Base-by-base conservation (phyloP, 176 grass and related monocot species). In the Aegilops tauschii region DNA sequence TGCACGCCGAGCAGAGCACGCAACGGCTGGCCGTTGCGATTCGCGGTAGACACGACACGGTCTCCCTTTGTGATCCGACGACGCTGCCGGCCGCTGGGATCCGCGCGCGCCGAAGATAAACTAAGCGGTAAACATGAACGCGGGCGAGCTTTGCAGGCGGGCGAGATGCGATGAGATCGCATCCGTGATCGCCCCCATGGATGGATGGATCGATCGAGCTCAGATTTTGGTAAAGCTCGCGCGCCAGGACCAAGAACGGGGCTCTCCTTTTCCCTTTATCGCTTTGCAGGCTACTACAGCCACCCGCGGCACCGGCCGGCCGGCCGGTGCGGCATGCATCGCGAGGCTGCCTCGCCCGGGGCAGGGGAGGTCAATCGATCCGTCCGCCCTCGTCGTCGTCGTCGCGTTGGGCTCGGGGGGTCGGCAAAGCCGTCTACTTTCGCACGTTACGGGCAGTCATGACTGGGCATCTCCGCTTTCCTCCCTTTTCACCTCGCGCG, bases 151-250 rank as follows among this genome's bases (percentile, higher is more conserved):
- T 97, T 93, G 88, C 78, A 90, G 87, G 56, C 56, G 2, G 56
- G 76, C 61, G 77, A 75, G 80, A 45, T 56, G 88, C 84, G 80
- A 76, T 35, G 82, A 87, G 64, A 91, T 97, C 84, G 78, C 84
- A 35, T 35, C 34, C 34, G 23, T 6, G 5, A 49, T 50, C 47
- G 47, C 5, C 49, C 8, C 66, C 31, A 71, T 71, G 68, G 31
- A 20, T 71, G 16, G 30, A 9, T 82, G 49, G 37, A 82, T 93
- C 71, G 88, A 93, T 90, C 88, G 80, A 87, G 84, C 87, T 85
- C 93, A 77, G 64, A 79, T 90, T 93, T 89, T 91, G 80, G 82
- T 88, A 91, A 91, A 91, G 86, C 86, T 78, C 4, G 28, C 8
- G 61, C 61, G 79, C 8, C 76, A 52, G 70, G 56, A 91, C 94